phyloP scores from a whole-genome alignment of 176 grass and related monocot species.

The maize (Zea mays) region DNA sequence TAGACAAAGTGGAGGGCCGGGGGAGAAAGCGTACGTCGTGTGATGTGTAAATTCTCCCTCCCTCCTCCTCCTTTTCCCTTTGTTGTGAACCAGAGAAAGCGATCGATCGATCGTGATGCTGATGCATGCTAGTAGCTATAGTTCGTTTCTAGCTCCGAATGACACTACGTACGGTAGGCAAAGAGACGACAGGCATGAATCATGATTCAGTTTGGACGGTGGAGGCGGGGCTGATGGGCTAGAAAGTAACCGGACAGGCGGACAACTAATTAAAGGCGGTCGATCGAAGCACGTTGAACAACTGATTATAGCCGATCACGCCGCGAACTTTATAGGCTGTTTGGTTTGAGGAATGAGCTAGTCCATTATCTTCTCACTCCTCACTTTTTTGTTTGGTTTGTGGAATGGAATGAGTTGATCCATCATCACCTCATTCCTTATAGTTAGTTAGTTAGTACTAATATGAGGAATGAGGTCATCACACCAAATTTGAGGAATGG shows the following conservation, averaged over 20 bases:
- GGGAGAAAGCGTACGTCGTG: neutral
- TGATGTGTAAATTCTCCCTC: neutral
- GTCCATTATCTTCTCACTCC: too few relatives aligned
- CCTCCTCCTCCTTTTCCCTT: neutral
- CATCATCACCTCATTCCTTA: too few relatives aligned
- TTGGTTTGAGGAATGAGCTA: too few relatives aligned
- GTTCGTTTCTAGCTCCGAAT: slow-evolving; percentile 4
- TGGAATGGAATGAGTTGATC: too few relatives aligned
- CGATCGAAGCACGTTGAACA: neutral
- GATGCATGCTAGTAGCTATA: neutral
- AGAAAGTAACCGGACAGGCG: neutral
- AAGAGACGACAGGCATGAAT: neutral
- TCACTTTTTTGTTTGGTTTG: too few relatives aligned
- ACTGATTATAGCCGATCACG: neutral
- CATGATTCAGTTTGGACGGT: slow-evolving; percentile 23
- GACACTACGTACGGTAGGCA: neutral
- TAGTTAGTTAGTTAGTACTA: too few relatives aligned
- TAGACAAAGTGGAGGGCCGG: slow-evolving; percentile 9
- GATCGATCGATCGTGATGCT: slow-evolving; percentile 28
- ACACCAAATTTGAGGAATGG: too few relatives aligned
- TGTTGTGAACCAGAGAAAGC: neutral
- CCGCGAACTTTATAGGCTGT: neutral
- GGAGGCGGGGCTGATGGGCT: neutral
- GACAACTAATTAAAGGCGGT: neutral
- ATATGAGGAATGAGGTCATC: too few relatives aligned